A percentile compares a stretch with the other conserved stretches of the same genome.
phyloP scores from a whole-genome alignment of 108 stramenopile species.

The Seminavis robusta region DNA sequence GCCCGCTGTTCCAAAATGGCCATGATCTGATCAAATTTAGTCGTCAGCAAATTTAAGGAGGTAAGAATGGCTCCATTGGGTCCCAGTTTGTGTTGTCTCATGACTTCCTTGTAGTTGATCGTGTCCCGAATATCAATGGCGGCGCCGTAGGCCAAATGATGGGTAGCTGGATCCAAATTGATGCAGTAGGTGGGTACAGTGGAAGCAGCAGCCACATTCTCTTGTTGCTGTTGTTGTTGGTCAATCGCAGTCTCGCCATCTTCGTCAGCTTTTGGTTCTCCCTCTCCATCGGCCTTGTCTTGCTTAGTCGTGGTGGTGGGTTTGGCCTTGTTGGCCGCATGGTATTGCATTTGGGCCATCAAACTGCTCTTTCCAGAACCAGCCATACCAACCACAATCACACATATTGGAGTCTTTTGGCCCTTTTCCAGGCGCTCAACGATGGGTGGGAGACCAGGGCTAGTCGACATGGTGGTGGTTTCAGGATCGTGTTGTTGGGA shows the following conservation, averaged over 20 bases:
- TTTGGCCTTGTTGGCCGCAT: conserved; percentile 24
- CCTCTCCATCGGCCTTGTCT: conserved; percentile 6
- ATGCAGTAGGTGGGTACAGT: conserved; percentile 74
- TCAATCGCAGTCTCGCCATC: background rate
- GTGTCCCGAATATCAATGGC: conserved; percentile 99
- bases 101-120: conserved; percentile 97
- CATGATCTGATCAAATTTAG: conserved; percentile 98
- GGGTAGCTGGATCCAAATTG: conserved; percentile 97
- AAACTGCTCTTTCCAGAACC: conserved; percentile 52
- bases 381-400: conserved; percentile 89
- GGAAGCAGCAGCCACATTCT: background rate
- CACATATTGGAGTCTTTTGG: conserved; percentile 59
- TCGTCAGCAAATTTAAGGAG: conserved; percentile 95
- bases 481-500: too few species aligned
- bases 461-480: too few species aligned
- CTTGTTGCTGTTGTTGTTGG: conserved; percentile 3
- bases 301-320: conserved; percentile 7
- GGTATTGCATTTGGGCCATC: too few species aligned
- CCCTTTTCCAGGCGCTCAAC: conserved; percentile 26
- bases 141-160: conserved; percentile 86
- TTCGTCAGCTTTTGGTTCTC: background rate
- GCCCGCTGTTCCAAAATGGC: conserved; percentile 85
- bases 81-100: conserved; percentile 96
- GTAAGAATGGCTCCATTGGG: conserved; percentile 99
- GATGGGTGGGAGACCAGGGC: conserved; percentile 40